Base-by-base conservation (phyloP, 768 basidiomycete species). In the Kwoniella sp. region DNA sequence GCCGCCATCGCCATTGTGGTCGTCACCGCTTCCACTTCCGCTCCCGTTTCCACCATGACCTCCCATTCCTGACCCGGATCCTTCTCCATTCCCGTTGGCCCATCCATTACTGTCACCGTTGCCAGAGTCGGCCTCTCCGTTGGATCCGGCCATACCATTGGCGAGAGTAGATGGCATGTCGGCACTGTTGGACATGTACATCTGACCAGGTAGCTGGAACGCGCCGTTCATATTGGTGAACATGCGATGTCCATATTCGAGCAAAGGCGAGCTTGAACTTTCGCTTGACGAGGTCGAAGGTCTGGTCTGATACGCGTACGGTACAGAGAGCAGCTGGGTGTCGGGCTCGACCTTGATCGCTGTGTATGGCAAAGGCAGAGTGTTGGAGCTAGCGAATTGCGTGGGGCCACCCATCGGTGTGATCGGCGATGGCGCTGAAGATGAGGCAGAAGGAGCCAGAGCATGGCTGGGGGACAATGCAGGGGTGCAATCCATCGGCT, bases 151-250 rank as follows among this genome's bases (percentile, higher is more conserved):
- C 48, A 61, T 51, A 23, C 60, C 63, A 23, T 56, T 48, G 5
- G 56, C 48, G 25, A 65, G 30, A 5, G 56, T 59, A 5, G 63
- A 28, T 8, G 63, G 57, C 17, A 41, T 30, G 34, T 52, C 63
- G 37, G 58, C 58, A 26, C 57, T 51, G 28, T 64, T 57, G 45
- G 45, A 55, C 55, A 57, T 61, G 38, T 66, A 66, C 58, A 66
- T 66, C 4, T 58, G 29, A 9, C 41, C 59, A 9, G 58, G 65
- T 26, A 59, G 50, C 1, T 51, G 51, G 17, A 58, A 34, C 11
- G 58, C 41, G 23, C 64, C 64, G 31, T 65, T 65, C 63, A 65
- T 65, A 30, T 65, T 65, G 63, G 56, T 58, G 47, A 60, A 66
- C 54, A 58, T 58, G 7, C 54, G 38, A 8, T 34, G 41, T 2